Conservation (phyloP, 192 early-diverging fungal species). For the Coemansia sp. region DNA sequence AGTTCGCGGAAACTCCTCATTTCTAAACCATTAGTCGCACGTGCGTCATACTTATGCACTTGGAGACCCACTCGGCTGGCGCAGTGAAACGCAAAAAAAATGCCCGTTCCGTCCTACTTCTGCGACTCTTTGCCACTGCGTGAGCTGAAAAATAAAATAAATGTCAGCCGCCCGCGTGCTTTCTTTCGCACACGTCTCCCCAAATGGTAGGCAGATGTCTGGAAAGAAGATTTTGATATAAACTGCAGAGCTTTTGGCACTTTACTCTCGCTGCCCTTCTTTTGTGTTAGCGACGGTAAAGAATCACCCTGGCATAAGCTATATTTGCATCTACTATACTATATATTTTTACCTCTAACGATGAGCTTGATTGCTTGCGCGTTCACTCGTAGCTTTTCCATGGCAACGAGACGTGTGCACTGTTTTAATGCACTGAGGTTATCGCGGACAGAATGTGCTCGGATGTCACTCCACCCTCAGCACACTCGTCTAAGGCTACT, state of each 20-base stretch:
- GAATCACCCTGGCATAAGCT: neutral
- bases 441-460: neutral
- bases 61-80: neutral
- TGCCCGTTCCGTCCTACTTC: slow-evolving; percentile 9
- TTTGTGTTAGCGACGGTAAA: neutral
- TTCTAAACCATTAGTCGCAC: neutral
- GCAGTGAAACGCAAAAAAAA: slow-evolving; percentile 10
- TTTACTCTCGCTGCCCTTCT: neutral
- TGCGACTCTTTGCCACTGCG: neutral
- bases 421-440: neutral
- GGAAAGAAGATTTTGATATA: neutral
- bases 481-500: slow-evolving; percentile 13
- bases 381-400: slow-evolving; percentile 22
- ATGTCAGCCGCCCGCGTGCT: neutral
- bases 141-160: neutral
- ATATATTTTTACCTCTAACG: neutral
- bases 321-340: neutral
- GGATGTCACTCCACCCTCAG: neutral
- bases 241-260: neutral
- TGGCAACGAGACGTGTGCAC: slow-evolving; percentile 6
- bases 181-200: slow-evolving; percentile 6
- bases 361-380: slow-evolving; percentile 32
- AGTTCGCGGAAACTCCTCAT: neutral
- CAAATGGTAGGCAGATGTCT: slow-evolving; percentile 7
- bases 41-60: slow-evolving; percentile 1